Base-by-base conservation (phyloP, 2,329 filamentous ascomycete species). In the Fonsecaea multimorphosa region DNA sequence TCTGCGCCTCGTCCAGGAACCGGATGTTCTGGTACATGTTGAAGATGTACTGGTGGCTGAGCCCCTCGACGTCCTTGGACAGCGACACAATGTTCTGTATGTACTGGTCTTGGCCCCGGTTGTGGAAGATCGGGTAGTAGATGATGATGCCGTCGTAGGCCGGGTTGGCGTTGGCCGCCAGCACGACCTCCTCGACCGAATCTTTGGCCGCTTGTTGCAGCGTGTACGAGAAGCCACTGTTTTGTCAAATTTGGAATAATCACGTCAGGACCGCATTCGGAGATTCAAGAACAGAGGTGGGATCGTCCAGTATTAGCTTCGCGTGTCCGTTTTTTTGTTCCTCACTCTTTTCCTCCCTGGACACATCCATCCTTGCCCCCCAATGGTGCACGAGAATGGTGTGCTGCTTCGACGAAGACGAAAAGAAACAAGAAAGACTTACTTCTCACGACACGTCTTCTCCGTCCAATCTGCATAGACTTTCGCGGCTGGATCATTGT, bases 1-100 rank as follows among this genome's bases (percentile, higher is more conserved):
- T 84, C 78, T 92, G 91, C 51, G 84, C 79, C 3, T 90, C 89
- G 79, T 99, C 95, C 63, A 99, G 85, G 82, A 93, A 98, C 71
- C 95, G 92, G 74, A 96, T 87, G 82, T 99, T 99, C 83, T 97
- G 91, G 82, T 98, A 99, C 93, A 99, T 97, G 85, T 99, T 99
- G 86, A 94, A 93, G 75, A 98, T 90, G 81, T 98, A 93, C 76
- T 89, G 89, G 80, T 97, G 94, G 73, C 90, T 92, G 65, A 99
- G 87, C 38, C 95, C 95, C 79, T 99, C 95, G 71, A 99, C 94
- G 75, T 99, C 95, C 80, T 99, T 98, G 78, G 86, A 82, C 51
- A 97, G 85, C 63, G 92, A 89, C 63, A 97, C 93, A 2, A 96
- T 92, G 81, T 97, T 93, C 81, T 98, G 94, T 71, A 99, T 88